A percentile compares a stretch with the other conserved stretches of the same genome.
phyloP scores from a whole-genome alignment of 768 basidiomycete genomes.

The Asterophora parasitica region DNA sequence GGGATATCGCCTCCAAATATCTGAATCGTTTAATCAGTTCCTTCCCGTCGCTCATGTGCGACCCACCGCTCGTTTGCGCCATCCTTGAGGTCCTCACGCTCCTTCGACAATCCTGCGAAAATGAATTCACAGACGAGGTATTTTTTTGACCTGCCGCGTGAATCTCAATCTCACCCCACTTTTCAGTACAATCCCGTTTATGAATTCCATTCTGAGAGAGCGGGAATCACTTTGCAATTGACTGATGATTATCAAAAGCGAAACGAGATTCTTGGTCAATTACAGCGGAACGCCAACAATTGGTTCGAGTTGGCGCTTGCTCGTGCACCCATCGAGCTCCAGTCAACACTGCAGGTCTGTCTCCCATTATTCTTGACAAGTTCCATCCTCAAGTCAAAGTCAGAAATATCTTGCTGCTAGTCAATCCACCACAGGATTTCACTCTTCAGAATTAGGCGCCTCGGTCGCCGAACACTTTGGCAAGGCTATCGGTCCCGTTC shows the following conservation, averaged over 20 bases:
- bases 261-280: constrained; percentile 73
- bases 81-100: constrained; percentile 91
- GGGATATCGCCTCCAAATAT: constrained; percentile 79
- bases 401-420: constrained; percentile 87
- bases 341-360: constrained; percentile 83
- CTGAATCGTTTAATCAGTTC: constrained; percentile 81
- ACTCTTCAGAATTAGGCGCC: constrained; percentile 85
- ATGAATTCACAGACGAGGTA: constrained; percentile 90
- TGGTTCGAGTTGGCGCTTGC: constrained; percentile 89
- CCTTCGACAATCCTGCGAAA: constrained; percentile 81
- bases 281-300: constrained; percentile 66
- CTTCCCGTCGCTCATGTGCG: constrained; percentile 94
- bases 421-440: constrained; percentile 61
- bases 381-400: constrained; percentile 3
- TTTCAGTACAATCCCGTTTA: constrained; percentile 84
- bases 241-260: constrained; percentile 84
- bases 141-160: constrained; percentile 11
- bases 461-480: constrained; percentile 85
- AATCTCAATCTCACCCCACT: not conserved
- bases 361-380: not conserved
- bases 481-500: constrained; percentile 71
- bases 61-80: constrained; percentile 78
- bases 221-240: constrained; percentile 69
- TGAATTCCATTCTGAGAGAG: constrained; percentile 76
- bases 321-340: constrained; percentile 87